Base-by-base conservation (phyloP, 1,284 basidiomycete genomes). In the Gastroboletus turbinatus region DNA sequence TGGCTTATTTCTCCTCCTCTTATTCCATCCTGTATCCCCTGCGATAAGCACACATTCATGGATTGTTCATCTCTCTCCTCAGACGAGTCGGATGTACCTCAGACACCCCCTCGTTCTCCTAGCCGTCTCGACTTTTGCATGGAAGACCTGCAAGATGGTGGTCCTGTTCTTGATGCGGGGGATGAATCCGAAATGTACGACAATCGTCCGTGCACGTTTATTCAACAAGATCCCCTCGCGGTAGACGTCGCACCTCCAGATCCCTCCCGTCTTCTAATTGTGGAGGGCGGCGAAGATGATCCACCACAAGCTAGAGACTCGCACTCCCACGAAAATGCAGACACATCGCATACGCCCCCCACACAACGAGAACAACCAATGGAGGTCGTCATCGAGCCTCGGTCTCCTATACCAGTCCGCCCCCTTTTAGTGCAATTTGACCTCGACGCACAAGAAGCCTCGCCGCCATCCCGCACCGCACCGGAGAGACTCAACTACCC, bases 81-180 rank as follows among this genome's bases (percentile, higher is more conserved):
- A 13, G 70, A 65, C 35, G 59, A 64, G 9, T 45, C 46, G 2
- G 59, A 67, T 4, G 62, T 57, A 23, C 50, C 51, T 11, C 55
- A 19, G 19, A 29, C 46, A 5, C 67, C 68, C 21, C 55, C 32
- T 46, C 71, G 71, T 14, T 71, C 68, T 38, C 71, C 68, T 43
- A 70, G 71, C 43, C 70, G 71, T 29, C 71, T 70, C 6, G 70
- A 73, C 44, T 70, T 73, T 38, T 70, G 67, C 47, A 27, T 57
- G 36, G 50, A 58, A 17, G 57, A 42, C 8, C n/a, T 19, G 5
- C 53, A 60, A n/a, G 25, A 45, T 13, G 16, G 39, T 3, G 39
- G 19, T 21, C 16, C 17, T 10, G 14, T 32, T 33, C n/a, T 25
- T n/a, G 49, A 33, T 5, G 8, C 11, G 14, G 46, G 25, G 23